These are phyloP conservation scores for Aspergillus sp. DNA, from an alignment of 2,329 filamentous ascomycete species.

Conservation along the genomic window DNA sequence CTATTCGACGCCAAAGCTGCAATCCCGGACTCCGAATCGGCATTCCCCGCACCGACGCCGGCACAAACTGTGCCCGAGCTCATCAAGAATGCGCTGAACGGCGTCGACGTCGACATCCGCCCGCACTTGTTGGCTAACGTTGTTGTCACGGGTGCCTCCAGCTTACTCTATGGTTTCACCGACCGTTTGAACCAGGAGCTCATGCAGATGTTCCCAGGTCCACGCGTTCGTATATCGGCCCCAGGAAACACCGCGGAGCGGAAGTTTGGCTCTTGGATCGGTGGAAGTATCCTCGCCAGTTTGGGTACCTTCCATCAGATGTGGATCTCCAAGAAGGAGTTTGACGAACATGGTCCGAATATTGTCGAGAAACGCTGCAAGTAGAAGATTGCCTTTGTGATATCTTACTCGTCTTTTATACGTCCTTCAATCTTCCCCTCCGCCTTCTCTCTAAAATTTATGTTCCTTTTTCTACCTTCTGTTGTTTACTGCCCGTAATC, in stretches of 20 bases:
- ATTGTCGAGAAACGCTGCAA: conserved; percentile 98
- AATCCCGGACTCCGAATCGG: conserved; percentile 52
- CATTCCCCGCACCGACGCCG: conserved; percentile 60
- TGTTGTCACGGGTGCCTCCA: conserved; percentile 87
- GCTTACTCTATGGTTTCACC: conserved; percentile 85
- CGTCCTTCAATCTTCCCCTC: background rate
- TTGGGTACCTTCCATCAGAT: conserved; percentile 98
- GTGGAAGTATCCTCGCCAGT: conserved; percentile 91
- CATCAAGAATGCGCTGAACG: conserved; percentile 73
- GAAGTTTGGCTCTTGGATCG: conserved; percentile 92
- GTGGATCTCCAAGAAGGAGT: conserved; percentile 98
- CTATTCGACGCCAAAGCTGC: conserved; percentile 86
- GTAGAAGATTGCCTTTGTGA: conserved; percentile 45
- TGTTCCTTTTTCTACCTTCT: background rate
- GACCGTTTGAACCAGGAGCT: conserved; percentile 88
- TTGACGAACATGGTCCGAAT: conserved; percentile 86
- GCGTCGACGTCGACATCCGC: conserved; percentile 86
- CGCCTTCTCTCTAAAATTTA: background rate
- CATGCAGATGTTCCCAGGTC: conserved; percentile 75
- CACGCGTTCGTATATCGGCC: conserved; percentile 84
- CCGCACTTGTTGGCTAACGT: conserved; percentile 83
- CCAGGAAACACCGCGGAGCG: conserved; percentile 84
- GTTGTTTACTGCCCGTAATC: background rate
- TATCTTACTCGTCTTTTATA: background rate
- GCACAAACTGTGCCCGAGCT: conserved; percentile 81